phyloP scores from a whole-genome alignment of 2,329 filamentous ascomycete genomes.

The Sporothrix humicola region DNA sequence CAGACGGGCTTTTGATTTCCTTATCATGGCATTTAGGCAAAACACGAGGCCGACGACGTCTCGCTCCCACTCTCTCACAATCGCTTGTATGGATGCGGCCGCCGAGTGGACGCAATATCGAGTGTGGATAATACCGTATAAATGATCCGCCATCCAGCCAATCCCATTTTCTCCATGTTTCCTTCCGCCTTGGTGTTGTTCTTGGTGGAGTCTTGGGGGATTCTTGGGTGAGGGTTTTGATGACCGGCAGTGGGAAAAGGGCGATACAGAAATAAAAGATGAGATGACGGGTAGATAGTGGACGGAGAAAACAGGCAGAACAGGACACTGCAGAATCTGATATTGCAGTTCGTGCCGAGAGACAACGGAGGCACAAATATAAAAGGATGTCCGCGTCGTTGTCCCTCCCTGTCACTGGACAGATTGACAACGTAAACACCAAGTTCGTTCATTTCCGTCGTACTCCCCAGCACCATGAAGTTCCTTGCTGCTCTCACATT shows the following conservation, averaged over 20 bases:
- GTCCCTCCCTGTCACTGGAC: background rate
- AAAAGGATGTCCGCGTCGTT: background rate
- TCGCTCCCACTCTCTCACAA: too few relatives aligned
- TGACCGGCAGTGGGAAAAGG: background rate
- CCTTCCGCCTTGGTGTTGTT: background rate
- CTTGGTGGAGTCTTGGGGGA: background rate
- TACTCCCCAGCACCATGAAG: background rate
- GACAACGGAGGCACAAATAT: background rate
- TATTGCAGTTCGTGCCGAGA: background rate
- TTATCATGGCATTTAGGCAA: constrained; percentile 8
- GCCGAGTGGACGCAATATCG: constrained; percentile 7
- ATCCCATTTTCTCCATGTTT: constrained; percentile 1
- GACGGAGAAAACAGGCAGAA: background rate
- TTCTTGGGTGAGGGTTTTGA: background rate
- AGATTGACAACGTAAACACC: background rate
- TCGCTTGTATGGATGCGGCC: constrained; percentile 24
- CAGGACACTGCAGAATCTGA: background rate
- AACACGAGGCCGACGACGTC: background rate
- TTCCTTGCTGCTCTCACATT: background rate
- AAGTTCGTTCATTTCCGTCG: too few relatives aligned
- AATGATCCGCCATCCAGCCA: background rate
- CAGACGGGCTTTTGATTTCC: background rate
- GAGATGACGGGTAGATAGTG: constrained; percentile 6
- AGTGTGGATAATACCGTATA: background rate
- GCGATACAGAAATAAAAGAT: background rate